Evolutionary conservation across 257 asterid species (phyloP).

Genomic region (Parsonsia alboflavescens): DNA sequence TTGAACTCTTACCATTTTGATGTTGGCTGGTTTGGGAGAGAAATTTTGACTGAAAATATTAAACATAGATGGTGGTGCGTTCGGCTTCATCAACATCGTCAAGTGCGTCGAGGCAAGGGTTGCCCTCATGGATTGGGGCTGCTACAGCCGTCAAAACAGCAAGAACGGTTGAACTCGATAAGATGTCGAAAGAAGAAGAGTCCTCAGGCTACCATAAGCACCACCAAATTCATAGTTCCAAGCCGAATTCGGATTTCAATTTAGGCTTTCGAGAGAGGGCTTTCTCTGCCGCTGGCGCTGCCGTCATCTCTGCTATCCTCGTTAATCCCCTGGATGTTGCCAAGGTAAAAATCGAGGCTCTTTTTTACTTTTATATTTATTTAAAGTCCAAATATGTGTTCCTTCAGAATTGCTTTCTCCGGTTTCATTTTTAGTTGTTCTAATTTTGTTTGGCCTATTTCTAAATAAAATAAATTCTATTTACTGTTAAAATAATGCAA

Average conservation of each 20-base stretch:
- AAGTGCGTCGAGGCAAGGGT: conserved; percentile 33
- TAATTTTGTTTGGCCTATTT: too few relatives aligned
- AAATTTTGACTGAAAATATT: background rate
- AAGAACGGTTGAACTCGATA: conserved; percentile 39
- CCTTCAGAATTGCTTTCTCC: too few relatives aligned
- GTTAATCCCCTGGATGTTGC: conserved; percentile 91
- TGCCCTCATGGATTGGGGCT: conserved; percentile 56
- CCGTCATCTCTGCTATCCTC: conserved; percentile 64
- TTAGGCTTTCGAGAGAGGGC: conserved; percentile 70
- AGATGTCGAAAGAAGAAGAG: conserved; percentile 15
- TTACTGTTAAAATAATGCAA: too few relatives aligned
- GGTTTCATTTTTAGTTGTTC: too few relatives aligned
- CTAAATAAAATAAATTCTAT: too few relatives aligned
- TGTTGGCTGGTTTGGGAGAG: background rate
- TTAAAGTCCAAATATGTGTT: background rate
- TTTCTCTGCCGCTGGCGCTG: conserved; percentile 77
- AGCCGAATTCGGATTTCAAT: conserved; percentile 30
- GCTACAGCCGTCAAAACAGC: conserved; percentile 30
- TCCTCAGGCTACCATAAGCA: background rate
- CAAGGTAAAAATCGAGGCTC: conserved; percentile 32
- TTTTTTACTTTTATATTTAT: background rate
- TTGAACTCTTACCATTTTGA: background rate
- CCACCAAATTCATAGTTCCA: background rate
- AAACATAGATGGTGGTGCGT: conserved; percentile 34
- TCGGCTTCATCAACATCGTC: conserved; percentile 30